phyloP scores from a whole-genome alignment of 2,329 filamentous ascomycete species.

The Botryotinia calthae region DNA sequence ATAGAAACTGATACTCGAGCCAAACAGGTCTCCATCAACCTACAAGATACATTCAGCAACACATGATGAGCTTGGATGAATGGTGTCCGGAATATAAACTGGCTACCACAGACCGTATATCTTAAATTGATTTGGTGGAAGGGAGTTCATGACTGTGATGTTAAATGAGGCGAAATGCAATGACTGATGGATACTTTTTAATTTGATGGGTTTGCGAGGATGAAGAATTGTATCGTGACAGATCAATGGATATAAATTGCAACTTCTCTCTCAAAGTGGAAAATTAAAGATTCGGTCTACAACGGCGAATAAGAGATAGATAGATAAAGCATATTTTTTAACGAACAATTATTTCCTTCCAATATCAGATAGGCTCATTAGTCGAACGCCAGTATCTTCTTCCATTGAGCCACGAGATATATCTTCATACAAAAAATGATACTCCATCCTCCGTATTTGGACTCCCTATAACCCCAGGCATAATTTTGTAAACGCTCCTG shows the following conservation, averaged over 20 bases:
- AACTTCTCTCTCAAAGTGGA: not conserved
- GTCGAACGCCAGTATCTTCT: not conserved
- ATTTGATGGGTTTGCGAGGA: not conserved
- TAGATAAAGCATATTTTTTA: not conserved
- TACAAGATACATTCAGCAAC: constrained; percentile 30
- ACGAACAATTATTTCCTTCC: not conserved
- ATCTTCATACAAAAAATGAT: not conserved
- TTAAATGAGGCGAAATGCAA: not conserved
- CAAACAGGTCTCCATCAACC: constrained; percentile 32
- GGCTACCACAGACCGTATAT: constrained; percentile 20
- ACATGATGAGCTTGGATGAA: constrained; percentile 30
- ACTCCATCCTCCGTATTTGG: not conserved
- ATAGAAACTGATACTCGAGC: not conserved
- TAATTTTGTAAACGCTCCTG: not conserved
- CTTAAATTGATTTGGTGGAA: not conserved
- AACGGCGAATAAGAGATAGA: not conserved
- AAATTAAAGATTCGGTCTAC: not conserved
- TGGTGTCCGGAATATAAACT: constrained; percentile 35
- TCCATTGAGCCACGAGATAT: not conserved
- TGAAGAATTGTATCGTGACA: not conserved
- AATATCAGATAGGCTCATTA: not conserved
- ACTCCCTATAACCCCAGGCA: not conserved
- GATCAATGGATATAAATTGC: not conserved
- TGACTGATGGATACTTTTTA: not conserved
- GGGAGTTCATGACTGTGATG: not conserved